Evolutionary conservation across 352 stramenopile genomes (phyloP).

Genomic region (Phytophthora litchii): DNA sequence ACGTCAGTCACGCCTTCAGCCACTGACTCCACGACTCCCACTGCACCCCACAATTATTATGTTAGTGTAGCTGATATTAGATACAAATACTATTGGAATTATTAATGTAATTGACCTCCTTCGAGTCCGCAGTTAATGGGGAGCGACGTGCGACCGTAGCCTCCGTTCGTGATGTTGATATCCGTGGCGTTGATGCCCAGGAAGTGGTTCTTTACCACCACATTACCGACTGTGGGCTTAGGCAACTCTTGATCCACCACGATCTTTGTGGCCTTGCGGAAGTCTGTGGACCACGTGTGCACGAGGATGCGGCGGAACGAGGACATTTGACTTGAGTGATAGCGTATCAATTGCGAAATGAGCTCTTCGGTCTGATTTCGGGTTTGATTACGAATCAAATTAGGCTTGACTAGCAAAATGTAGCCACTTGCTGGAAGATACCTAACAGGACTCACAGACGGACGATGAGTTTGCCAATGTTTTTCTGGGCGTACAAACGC

Average conservation of each 20-base stretch:
- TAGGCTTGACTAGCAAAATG: conserved; percentile 18
- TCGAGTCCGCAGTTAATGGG: conserved; percentile 38
- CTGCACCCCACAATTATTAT: conserved; percentile 9
- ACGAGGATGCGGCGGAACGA: conserved; percentile 41
- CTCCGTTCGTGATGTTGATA: conserved; percentile 53
- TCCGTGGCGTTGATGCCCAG: conserved; percentile 59
- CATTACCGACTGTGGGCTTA: conserved; percentile 26
- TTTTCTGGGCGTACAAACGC: conserved; percentile 59
- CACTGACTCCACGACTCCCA: conserved; percentile 47
- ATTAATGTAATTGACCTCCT: conserved; percentile 22
- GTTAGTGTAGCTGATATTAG: conserved; percentile 1
- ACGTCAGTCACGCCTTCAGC: conserved; percentile 46
- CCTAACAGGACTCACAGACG: conserved; percentile 13
- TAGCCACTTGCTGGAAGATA: conserved; percentile 8
- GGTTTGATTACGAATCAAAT: conserved; percentile 27
- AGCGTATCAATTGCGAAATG: conserved; percentile 9
- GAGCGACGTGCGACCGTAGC: conserved; percentile 24
- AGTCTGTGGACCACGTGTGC: conserved; percentile 49
- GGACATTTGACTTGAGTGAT: conserved; percentile 25
- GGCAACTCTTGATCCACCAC: conserved; percentile 38
- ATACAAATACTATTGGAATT: background rate
- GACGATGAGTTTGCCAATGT: conserved; percentile 85
- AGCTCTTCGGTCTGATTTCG: conserved; percentile 2
- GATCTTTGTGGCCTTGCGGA: conserved; percentile 48
- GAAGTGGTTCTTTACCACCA: conserved; percentile 46